Conservation (phyloP, 257 asterid species). For the Asclepias syriaca region DNA sequence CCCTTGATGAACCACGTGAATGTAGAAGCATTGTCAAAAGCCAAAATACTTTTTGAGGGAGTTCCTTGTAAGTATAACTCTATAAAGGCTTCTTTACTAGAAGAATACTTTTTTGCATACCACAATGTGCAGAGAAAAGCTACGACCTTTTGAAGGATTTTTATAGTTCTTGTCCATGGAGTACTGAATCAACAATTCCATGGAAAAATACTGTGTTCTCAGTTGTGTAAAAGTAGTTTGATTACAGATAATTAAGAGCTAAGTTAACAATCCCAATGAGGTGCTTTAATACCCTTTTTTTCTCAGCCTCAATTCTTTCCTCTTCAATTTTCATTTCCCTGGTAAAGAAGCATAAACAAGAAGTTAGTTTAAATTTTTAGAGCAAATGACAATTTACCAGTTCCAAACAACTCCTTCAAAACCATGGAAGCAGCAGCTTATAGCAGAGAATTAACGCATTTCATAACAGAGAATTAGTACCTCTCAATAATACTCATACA, state of each 20-base stretch:
- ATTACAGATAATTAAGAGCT: background rate
- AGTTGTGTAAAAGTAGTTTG: background rate
- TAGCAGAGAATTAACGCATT: background rate
- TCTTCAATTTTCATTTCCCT: constrained; percentile 99
- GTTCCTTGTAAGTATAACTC: background rate
- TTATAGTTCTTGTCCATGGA: background rate
- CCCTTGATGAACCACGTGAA: background rate
- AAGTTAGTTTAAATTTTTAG: background rate
- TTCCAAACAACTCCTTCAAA: background rate
- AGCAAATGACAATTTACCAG: too few relatives aligned
- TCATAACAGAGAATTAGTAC: background rate
- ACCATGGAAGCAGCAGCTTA: background rate
- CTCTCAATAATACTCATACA: background rate
- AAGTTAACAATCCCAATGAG: constrained; percentile 2
- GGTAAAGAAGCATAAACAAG: constrained; percentile 21
- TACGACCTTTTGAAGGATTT: background rate
- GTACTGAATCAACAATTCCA: background rate
- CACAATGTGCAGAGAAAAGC: background rate
- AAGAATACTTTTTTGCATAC: background rate
- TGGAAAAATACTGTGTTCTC: background rate
- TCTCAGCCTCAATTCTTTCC: constrained; percentile 96
- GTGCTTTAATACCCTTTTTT: constrained; percentile 56
- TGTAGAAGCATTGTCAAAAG: background rate
- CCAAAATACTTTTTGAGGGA: background rate
- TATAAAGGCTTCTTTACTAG: background rate